These are phyloP conservation scores for Selaginella tamariscina DNA, from an alignment of 75 land plant genomes.

Conservation along the genomic window DNA sequence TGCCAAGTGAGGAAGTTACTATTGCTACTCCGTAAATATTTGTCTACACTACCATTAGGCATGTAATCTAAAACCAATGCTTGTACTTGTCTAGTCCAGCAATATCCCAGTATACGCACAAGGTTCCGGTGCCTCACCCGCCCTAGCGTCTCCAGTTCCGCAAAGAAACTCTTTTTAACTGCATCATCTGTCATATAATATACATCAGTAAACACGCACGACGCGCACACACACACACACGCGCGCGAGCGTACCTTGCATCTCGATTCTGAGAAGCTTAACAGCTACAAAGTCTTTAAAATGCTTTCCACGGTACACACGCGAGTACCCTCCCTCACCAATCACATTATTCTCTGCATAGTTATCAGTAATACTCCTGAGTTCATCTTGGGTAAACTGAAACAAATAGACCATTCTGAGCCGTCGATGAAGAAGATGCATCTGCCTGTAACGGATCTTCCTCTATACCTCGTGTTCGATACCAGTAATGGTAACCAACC, in stretches of 20 bases:
- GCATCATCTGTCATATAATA: neutral
- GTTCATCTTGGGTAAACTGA: neutral
- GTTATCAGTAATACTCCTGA: neutral
- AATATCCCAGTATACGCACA: slow-evolving; percentile 1
- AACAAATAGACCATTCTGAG: too few relatives aligned
- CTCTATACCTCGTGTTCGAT: neutral
- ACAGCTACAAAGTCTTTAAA: slow-evolving; percentile 4
- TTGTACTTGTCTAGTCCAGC: neutral
- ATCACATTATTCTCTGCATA: neutral
- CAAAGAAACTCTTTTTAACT: slow-evolving; percentile 6
- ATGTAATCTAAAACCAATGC: neutral
- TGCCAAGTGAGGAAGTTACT: neutral
- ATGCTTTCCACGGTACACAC: neutral
- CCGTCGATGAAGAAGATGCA: neutral
- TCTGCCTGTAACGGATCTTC: neutral
- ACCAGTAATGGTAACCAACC: neutral
- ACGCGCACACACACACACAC: too few relatives aligned
- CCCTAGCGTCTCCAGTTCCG: neutral
- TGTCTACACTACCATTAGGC: slow-evolving; percentile 1
- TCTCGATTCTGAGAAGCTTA: neutral
- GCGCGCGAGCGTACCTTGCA: too few relatives aligned
- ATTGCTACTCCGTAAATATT: neutral
- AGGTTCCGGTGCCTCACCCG: slow-evolving; percentile 2
- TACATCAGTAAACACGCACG: too few relatives aligned
- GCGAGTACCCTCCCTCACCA: neutral